Percentiles rank a stretch among this genome's conserved stretches.
phyloP scores from a whole-genome alignment of 2,329 filamentous ascomycete genomes.

The Lasiodiplodia citricola region DNA sequence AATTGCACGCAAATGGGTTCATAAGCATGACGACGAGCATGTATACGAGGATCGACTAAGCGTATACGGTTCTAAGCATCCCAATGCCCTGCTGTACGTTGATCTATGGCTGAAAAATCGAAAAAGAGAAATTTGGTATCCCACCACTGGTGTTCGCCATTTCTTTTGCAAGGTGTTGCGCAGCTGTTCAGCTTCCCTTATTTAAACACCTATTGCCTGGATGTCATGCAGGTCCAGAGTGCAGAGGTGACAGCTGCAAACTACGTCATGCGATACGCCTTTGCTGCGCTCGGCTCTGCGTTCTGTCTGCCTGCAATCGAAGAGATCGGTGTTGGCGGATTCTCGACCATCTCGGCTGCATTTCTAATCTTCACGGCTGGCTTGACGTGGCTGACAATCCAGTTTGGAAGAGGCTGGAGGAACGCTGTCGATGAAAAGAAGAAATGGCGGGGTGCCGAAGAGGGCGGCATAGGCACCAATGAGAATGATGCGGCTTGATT shows the following conservation, averaged over 20 bases:
- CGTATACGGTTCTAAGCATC: too few relatives aligned
- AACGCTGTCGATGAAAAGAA: constrained; percentile 58
- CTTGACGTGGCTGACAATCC: constrained; percentile 55
- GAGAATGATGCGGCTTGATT: too few relatives aligned
- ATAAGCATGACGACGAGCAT: too few relatives aligned
- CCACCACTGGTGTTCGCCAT: constrained; percentile 72
- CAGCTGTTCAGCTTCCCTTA: constrained; percentile 78
- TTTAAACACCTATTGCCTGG: constrained; percentile 80
- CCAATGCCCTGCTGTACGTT: constrained; percentile 68
- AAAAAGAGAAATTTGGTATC: constrained; percentile 61
- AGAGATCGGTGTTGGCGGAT: constrained; percentile 79
- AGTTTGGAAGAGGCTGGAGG: constrained; percentile 59
- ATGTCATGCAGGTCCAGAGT: constrained; percentile 75
- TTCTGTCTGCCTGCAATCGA: constrained; percentile 75
- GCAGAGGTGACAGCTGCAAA: constrained; percentile 81
- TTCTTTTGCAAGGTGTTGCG: constrained; percentile 74
- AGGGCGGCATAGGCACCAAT: neutral
- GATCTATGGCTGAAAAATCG: constrained; percentile 70
- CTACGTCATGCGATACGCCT: constrained; percentile 77
- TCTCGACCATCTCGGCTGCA: constrained; percentile 69
- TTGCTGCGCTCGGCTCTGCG: constrained; percentile 73
- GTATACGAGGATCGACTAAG: too few relatives aligned
- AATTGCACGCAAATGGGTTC: too few relatives aligned
- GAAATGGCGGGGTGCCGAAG: constrained; percentile 40
- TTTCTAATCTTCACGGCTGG: constrained; percentile 59